phyloP scores from a whole-genome alignment of 208 protist species.

The Porcisia deanei region DNA sequence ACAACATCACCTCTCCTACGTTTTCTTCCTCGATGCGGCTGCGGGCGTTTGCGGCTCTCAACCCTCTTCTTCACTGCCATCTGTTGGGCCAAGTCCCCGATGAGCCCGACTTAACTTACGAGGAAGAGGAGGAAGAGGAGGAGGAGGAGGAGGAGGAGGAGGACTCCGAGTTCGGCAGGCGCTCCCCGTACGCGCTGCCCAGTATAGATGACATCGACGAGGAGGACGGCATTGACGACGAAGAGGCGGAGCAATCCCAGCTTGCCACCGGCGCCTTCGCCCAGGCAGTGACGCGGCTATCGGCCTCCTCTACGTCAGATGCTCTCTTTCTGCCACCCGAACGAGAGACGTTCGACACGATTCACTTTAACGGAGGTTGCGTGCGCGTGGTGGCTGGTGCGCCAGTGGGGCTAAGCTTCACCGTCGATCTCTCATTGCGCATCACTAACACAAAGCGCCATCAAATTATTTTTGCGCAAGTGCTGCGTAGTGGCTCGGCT shows the following conservation, averaged over 20 bases:
- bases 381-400: constrained; percentile 44
- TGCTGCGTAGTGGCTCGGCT: constrained; percentile 11
- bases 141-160: constrained; percentile 21
- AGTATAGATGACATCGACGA: constrained; percentile 36
- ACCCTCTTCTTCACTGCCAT: constrained; percentile 10
- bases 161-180: constrained; percentile 11
- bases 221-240: constrained; percentile 3
- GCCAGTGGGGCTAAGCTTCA: constrained; percentile 62
- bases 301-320: constrained; percentile 23
- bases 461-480: constrained; percentile 81
- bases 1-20: background rate
- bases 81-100: constrained; percentile 6
- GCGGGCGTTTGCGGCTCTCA: constrained; percentile 13
- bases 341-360: constrained; percentile 38
- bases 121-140: constrained; percentile 30
- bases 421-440: constrained; percentile 68
- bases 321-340: constrained; percentile 12
- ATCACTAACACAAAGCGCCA: constrained; percentile 39
- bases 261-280: constrained; percentile 1
- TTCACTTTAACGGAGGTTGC: constrained; percentile 78
- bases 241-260: background rate
- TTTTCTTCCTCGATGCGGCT: constrained; percentile 23
- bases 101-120: constrained; percentile 16
- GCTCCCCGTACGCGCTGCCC: constrained; percentile 14
- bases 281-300: constrained; percentile 16